phyloP scores from a whole-genome alignment of 805 yeast species.

The Saccharomyces mikatae region DNA sequence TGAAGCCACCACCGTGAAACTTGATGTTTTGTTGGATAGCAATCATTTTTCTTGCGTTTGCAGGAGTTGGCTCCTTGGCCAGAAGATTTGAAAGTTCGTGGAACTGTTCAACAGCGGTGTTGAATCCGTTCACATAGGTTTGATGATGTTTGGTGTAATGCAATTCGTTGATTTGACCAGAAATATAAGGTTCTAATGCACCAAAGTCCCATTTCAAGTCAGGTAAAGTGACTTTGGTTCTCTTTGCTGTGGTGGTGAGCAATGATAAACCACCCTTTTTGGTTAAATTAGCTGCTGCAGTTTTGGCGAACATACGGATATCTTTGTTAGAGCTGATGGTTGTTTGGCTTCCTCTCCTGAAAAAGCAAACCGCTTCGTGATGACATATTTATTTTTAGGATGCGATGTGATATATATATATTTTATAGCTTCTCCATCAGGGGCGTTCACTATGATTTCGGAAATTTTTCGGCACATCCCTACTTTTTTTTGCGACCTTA shows the following conservation, averaged over 20 bases:
- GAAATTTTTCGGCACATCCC: background rate
- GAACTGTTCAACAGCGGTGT: constrained; percentile 66
- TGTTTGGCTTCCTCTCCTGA: background rate
- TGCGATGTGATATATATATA: background rate
- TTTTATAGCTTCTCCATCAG: background rate
- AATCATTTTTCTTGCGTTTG: constrained; percentile 20
- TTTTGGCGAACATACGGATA: background rate
- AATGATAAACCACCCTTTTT: constrained; percentile 1
- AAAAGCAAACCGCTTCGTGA: background rate
- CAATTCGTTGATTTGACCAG: constrained; percentile 77
- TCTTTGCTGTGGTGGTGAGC: constrained; percentile 11
- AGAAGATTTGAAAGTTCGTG: constrained; percentile 54
- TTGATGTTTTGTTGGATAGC: constrained; percentile 67
- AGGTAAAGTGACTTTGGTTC: constrained; percentile 70
- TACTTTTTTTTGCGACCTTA: background rate
- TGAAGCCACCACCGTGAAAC: constrained; percentile 88
- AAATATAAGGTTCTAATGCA: constrained; percentile 78
- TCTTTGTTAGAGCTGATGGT: background rate
- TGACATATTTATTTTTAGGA: background rate
- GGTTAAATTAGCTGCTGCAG: constrained; percentile 13
- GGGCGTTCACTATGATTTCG: background rate
- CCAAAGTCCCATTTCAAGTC: constrained; percentile 76
- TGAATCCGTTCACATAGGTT: constrained; percentile 81
- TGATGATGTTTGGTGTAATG: constrained; percentile 91
- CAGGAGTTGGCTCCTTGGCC: constrained; percentile 44